Evolutionary conservation across 1,284 basidiomycete genomes (phyloP), one percentile per base, ranked within the genome.

Genomic region (Malassezia caprae): DNA sequence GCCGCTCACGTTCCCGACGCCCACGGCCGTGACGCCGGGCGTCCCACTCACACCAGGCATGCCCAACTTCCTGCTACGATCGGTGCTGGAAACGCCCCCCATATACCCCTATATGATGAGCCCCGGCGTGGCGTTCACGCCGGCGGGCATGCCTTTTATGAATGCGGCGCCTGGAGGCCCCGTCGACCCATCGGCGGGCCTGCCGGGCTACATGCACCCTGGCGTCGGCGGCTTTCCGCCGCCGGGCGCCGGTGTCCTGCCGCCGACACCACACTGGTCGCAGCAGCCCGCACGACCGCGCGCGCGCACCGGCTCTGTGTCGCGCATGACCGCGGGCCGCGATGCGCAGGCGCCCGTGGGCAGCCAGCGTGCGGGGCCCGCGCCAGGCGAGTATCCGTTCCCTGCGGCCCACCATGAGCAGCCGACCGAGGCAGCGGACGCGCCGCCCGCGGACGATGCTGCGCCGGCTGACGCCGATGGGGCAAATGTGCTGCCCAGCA

Each of bases 31-130:
- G 61, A 52, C 60, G 21, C 56, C 67, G 56, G 60, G 56, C 11
- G 59, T 67, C 13, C 71, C 74, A 15, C 75, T 77, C 68, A 76
- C 76, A 8, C 76, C 76, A 3, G 72, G 72, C 8, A 76, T 78
- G 76, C 76, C 77, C 0, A 75, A 74, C 2, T 78, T 77, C 55
- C 69, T 73, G 0, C 75, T 77, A 41, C 73, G 75, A 13, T 65
- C 72, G 13, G 67, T 76, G 47, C 73, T 74, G 1, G 68, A 75
- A 48, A 77, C 76, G 13, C 76, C 77, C 1, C 76, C 76, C 3
- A 58, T 75, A 34, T 65, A 76, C 41, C 64, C 65, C 26, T 71
- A 73, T 12, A 69, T 77, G 51, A 68, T 77, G 37, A 70, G 64
- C 12, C 76, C 76, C 5, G 75, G 73, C 28, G 30, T 75, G 12